These are phyloP conservation scores for Hyparrhenia diplandra DNA, from an alignment of 176 grass and related monocot genomes.

Conservation along the genomic window DNA sequence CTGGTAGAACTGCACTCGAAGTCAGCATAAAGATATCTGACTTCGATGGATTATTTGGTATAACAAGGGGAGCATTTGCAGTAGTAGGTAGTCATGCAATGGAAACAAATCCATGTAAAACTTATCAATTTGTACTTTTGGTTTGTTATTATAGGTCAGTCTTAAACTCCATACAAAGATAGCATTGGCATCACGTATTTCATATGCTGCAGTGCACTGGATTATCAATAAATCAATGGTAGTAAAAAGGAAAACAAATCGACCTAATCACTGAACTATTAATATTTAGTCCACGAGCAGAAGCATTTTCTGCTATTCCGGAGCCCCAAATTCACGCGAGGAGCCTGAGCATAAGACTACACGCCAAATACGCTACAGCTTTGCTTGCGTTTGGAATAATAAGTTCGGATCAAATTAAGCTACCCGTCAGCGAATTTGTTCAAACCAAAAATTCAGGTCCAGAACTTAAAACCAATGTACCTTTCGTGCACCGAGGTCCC, in stretches of 20 bases:
- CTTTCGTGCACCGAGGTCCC: background rate
- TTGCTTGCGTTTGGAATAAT: background rate
- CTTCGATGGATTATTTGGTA: background rate
- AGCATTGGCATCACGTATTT: background rate
- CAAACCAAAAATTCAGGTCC: background rate
- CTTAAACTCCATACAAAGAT: background rate
- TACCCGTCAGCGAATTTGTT: background rate
- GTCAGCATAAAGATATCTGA: background rate
- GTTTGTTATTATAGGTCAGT: background rate
- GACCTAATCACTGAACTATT: background rate
- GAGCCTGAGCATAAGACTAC: background rate
- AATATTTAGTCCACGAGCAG: background rate
- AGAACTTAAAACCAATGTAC: background rate
- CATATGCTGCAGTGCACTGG: background rate
- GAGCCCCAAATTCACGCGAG: background rate
- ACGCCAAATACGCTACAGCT: background rate
- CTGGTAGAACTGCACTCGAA: constrained; percentile 39
- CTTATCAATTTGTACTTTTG: background rate
- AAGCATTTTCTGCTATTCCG: background rate
- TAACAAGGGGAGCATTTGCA: background rate
- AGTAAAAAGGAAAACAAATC: background rate
- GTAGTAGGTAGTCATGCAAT: background rate
- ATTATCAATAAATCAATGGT: background rate
- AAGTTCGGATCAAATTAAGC: background rate
- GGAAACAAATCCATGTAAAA: background rate